Conservation (phyloP, 108 stramenopile genomes). For the Nitzschia sp. region DNA sequence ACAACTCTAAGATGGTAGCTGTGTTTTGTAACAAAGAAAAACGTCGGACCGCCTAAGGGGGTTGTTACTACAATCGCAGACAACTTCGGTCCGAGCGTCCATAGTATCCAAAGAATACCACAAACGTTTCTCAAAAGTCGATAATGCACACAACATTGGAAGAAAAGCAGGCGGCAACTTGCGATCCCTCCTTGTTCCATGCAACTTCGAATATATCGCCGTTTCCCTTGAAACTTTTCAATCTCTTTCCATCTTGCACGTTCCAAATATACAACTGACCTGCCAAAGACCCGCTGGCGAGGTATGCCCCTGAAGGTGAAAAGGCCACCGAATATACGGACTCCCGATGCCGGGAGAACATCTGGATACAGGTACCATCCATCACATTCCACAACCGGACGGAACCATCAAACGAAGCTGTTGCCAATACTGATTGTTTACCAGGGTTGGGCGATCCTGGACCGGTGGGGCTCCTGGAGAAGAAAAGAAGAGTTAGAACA, state of each 20-base stretch:
- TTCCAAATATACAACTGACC: constrained; percentile 93
- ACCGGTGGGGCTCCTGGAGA: constrained; percentile 80
- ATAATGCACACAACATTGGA: constrained; percentile 85
- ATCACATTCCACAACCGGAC: constrained; percentile 91
- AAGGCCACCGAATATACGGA: constrained; percentile 89
- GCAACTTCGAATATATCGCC: constrained; percentile 94
- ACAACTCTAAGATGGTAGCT: no score
- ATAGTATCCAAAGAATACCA: no score
- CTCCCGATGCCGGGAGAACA: constrained; percentile 83
- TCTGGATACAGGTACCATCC: constrained; percentile 77
- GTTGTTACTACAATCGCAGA: no score
- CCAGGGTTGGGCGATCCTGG: constrained; percentile 84
- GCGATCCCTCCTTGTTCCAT: constrained; percentile 89
- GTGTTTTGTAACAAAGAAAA: no score
- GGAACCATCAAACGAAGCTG: constrained; percentile 94
- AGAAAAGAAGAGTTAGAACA: constrained; percentile 7
- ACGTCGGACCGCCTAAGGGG: no score
- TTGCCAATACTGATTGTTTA: constrained; percentile 85
- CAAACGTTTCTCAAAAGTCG: constrained; percentile 48
- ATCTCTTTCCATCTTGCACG: constrained; percentile 65
- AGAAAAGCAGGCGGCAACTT: constrained; percentile 88
- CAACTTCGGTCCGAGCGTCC: no score
- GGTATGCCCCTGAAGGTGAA: constrained; percentile 81
- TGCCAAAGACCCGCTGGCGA: constrained; percentile 85
- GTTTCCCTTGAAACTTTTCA: constrained; percentile 86